Base-by-base conservation (phyloP, 129 eudicot species). In the Saposhnikovia divaricata region DNA sequence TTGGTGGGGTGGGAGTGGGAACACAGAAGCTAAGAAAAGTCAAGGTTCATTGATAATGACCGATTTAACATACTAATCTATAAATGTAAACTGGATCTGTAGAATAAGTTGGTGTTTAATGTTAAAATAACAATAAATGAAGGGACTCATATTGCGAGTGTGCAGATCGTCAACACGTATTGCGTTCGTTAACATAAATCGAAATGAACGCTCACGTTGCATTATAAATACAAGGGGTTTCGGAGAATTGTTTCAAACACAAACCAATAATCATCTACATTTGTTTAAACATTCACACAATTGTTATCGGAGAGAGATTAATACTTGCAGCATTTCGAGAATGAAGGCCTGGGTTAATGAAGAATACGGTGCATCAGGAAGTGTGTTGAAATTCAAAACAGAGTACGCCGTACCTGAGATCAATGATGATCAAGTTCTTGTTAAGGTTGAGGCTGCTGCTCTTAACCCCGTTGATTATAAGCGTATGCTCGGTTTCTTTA, bases 281-380 rank as follows among this genome's bases (percentile, higher is more conserved):
- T 21, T 53, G 27, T 53, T 53, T 21, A 19, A 19, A 19, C 25
- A 21, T 21, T 53, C 63, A 21, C 21, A 5, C 27, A 2, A 51
- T 51, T 18, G 23, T 51, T 51, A 2, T n/a, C 4, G n/a, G 34
- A n/a, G 14, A 61, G 69, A 61, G 69, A 8, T 61, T 61, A 9
- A 0, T 53, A 53, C 63, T 53, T 21, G 63, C 25, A 19, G 18
- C 25, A 10, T 63, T 63, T 63, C 6, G 12, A 76, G 87, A 68
- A 94, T 94, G 97, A 94, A 91, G 93, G 98, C 93, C 0, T 94
- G 98, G 97, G 75, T 77, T 80, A 90, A 93, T 80, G 84, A 84
- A 16, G 98, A 93, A 73, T 93, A 93, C 71, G 98, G 98, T 7
- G 88, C 90, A 0, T 92, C 89, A 69, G 98, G 78, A 46, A 75